Conservation (phyloP, 2,329 filamentous ascomycete species). For the Penicillium sp. region DNA sequence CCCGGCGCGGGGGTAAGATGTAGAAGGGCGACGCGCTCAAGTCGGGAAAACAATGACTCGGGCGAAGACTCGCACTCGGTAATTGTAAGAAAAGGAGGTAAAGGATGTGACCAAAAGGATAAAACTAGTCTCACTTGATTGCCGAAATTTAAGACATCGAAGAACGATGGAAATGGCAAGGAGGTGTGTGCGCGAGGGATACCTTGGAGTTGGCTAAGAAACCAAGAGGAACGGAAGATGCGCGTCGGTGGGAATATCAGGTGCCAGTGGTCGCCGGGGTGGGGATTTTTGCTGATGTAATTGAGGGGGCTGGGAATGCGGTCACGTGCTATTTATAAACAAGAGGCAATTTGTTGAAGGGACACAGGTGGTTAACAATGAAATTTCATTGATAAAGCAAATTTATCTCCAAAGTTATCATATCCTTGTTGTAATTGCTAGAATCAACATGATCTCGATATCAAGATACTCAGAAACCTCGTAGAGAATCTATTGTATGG, state of each 20-base stretch:
- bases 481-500: neutral
- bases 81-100: neutral
- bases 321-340: conserved; percentile 27
- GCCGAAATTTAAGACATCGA: conserved; percentile 15
- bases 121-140: conserved; percentile 5
- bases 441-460: too few species aligned
- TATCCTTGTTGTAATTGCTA: too few species aligned
- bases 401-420: neutral
- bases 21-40: conserved; percentile 34
- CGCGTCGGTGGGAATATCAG: conserved; percentile 27
- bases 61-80: conserved; percentile 11
- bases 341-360: neutral
- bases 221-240: conserved; percentile 21
- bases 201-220: conserved; percentile 23
- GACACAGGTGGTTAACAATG: neutral
- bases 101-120: neutral
- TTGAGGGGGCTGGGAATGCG: conserved; percentile 29
- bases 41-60: conserved; percentile 33
- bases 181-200: conserved; percentile 17
- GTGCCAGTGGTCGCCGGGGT: conserved; percentile 8
- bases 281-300: conserved; percentile 21
- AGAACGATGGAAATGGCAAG: conserved; percentile 8
- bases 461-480: too few species aligned
- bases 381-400: neutral
- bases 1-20: conserved; percentile 34